Base-by-base conservation (phyloP, 768 basidiomycete species). In the Boletus reticulatus region DNA sequence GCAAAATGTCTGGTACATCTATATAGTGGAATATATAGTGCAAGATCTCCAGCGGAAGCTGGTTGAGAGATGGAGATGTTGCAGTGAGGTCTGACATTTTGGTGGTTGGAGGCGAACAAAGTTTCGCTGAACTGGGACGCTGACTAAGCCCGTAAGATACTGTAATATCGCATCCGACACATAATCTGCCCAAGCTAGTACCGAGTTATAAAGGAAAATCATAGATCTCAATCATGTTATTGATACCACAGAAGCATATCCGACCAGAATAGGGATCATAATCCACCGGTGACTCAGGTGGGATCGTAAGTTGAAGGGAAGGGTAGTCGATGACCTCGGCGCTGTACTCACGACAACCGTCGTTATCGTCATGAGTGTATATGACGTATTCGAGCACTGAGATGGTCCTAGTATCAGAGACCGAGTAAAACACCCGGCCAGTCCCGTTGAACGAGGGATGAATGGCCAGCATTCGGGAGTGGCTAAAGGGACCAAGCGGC, bases 221-320 rank as follows among this genome's bases (percentile, higher is more conserved):
- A 10, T 45, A 37, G 22, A 67, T 32, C 38, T 66, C 59, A 7
- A 66, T 48, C 34, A 13, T 42, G 22, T 31, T 34, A n/a, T 48
- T 41, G 6, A 34, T 34, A 14, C 10, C 43, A 37, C 17, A 44
- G 3, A 67, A 14, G 31, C 57, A 65, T 17, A 66, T 34, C 36
- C 55, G 53, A 3, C 65, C 65, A 1, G 45, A 50, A 48, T 67
- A 67, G 6, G 63, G 55, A 48, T 66, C 65, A 43, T 62, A 67
- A 44, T 67, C 59, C 27, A 9, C 27, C 36, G 32, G 14, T 19
- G 64, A 19, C 16, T 27, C 17, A 12, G 43, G 46, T 2, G 19
- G 11, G 5, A 38, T 17, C 12, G 58, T 38, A 32, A 45, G 50
- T 4, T 24, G 44, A 24, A 62, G 36, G 12, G 9, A 51, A 29